Base-by-base conservation (phyloP, 1,139 yeast genomes). In the Yamadazyma oceani region DNA sequence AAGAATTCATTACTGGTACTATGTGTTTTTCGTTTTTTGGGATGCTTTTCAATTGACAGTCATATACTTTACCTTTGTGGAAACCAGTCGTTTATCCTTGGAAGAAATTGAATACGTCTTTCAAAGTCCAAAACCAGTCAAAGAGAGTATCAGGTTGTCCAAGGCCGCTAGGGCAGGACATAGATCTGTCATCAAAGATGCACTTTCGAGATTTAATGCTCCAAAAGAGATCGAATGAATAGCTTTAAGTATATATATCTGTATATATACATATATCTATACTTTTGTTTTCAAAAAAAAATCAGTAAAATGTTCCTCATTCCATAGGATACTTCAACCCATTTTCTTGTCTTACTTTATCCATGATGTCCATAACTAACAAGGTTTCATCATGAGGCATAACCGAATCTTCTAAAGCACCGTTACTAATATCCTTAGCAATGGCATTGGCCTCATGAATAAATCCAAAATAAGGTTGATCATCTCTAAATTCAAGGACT, bases 361-460 rank as follows among this genome's bases (percentile, higher is more conserved):
- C 81, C 73, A 75, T 62, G 17, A 63, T 54, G 9, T 53, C 60
- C 72, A 72, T 64, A 30, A 73, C 66, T 37, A 66, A 53, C 26
- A 72, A 50, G 16, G 75, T 64, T 52, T 75, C 80, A 17, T 54
- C 64, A 48, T 62, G 62, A 4, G 80, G 75, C 55, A 72, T 58
- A 13, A 54, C 45, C 6, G 46, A 55, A 37, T 63, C 60, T 44
- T 68, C 66, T 8, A 51, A 43, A 36, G 57, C 60, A 3, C 74
- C 72, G 9, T 54, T 59, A 5, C 51, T 36, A 25, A 75, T 57
- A 45, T 68, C 76, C 30, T 61, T 47, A 6, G 78, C 80, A 32
- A 64, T 65, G 11, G 75, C 77, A 47, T 75, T 70, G 3, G 80
- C 80, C 50, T 76, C 82, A 52, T 69, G 69, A 39, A 70, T 69